Evolutionary conservation across 169 alveolate genomes (phyloP).

Genomic region (Sarcocystis neurona): DNA sequence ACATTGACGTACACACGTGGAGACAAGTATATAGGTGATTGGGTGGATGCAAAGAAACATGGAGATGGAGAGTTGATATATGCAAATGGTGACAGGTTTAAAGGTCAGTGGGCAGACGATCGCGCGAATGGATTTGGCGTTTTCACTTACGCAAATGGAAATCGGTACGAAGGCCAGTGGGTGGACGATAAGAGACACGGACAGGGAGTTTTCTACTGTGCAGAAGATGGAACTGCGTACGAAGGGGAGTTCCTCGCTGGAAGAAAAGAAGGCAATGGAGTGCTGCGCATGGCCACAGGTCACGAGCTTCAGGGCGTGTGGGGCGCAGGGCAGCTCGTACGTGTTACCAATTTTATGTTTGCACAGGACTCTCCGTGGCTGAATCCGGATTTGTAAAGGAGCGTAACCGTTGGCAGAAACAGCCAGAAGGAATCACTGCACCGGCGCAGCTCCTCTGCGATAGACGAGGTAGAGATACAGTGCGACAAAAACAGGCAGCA

Average conservation of each 20-base stretch:
- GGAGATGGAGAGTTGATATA: conserved; percentile 95
- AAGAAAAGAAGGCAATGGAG: conserved; percentile 88
- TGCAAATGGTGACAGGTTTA: conserved; percentile 87
- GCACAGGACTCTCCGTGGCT: conserved; percentile 70
- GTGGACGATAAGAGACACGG: conserved; percentile 89
- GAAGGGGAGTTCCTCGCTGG: conserved; percentile 89
- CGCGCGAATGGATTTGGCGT: conserved; percentile 94
- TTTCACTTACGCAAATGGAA: conserved; percentile 91
- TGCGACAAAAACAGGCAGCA: too few relatives aligned
- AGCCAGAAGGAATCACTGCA: too few relatives aligned
- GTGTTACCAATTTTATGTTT: conserved; percentile 66
- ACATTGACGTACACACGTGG: conserved; percentile 84
- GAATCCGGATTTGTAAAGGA: conserved; percentile 67
- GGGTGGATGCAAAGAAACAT: conserved; percentile 90
- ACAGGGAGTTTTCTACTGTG: conserved; percentile 85
- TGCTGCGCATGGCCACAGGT: conserved; percentile 64
- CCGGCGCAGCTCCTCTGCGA: too few relatives aligned
- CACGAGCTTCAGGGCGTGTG: conserved; percentile 67
- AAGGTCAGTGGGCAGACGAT: conserved; percentile 94
- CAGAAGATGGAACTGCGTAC: conserved; percentile 85
- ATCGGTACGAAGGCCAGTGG: conserved; percentile 89
- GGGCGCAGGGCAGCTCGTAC: conserved; percentile 55
- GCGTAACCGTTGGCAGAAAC: too few relatives aligned
- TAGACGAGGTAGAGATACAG: too few relatives aligned
- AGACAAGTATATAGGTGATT: conserved; percentile 93